Base-by-base conservation (phyloP, 805 yeast species). In the Saccharomycopsis lassenensis region DNA sequence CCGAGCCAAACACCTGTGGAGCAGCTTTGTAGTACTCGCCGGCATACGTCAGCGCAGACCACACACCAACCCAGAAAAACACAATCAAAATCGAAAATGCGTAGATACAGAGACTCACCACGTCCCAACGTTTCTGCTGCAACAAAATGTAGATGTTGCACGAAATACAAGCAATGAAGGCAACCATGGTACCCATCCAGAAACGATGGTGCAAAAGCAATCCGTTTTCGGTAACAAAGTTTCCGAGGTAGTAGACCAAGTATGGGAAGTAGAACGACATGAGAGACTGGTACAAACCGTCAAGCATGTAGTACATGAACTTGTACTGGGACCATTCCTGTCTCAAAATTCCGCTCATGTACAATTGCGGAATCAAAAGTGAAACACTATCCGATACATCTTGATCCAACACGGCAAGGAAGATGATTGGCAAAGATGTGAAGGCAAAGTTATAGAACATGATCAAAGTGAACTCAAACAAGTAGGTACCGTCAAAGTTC, bases 401-500 rank as follows among this genome's bases (percentile, higher is more conserved):
- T 55, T 82, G 91, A 56, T 82, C 94, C 44, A 82, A 69, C 18
- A 82, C 70, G 45, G 83, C 91, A 55, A 82, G 56, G 47, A 82
- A 73, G 35, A 82, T 82, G 36, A 81, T 79, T 0, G 93, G 89
- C 39, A 81, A 59, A 3, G 93, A 80, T 0, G 94, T 82, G 51
- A 77, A 82, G 2, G 87, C 89, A 68, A 82, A 69, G 51, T 76
- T 81, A 58, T 79, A 82, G 53, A 82, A 80, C 78, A 74, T 80
- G 62, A 81, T 60, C 50, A 70, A 79, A 16, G 93, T 82, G 59
- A 68, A 82, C 63, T 82, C 91, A 49, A 71, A 77, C 44, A 82
- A 59, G 48, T 82, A 82, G 1, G 87, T 63, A 18, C 94, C 94
- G 59, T 82, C 93, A 52, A 77, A 82, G 52, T 80, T 62, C 52